Percentiles rank a stretch among this genome's conserved stretches.
Conservation (phyloP, 140 eudicot species). For the Senecio squalidus region DNA sequence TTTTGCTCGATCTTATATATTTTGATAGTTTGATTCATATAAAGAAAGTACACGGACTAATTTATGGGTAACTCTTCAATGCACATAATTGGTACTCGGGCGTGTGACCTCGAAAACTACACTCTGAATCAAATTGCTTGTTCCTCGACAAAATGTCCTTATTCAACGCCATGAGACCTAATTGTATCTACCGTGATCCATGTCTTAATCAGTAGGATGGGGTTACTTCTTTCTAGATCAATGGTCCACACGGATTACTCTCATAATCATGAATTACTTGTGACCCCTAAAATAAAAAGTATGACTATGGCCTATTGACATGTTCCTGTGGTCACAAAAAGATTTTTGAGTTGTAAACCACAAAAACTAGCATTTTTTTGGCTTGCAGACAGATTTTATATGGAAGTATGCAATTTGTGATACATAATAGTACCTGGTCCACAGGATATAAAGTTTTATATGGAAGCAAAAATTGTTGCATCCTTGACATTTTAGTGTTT, state of each 20-base stretch:
- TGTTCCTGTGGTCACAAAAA: slow-evolving; percentile 17
- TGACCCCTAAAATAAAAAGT: slow-evolving; percentile 13
- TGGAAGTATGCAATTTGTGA: slow-evolving; percentile 19
- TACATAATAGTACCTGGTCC: slow-evolving; percentile 2
- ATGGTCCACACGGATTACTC: slow-evolving; percentile 9
- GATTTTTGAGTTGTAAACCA: slow-evolving; percentile 8
- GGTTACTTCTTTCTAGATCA: background rate
- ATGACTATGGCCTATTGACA: background rate
- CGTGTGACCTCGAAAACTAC: background rate
- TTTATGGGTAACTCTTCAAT: background rate
- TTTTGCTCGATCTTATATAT: background rate
- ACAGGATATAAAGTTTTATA: slow-evolving; percentile 5
- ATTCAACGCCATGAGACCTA: slow-evolving; percentile 4
- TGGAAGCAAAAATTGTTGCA: too few species aligned
- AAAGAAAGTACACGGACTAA: slow-evolving; percentile 8
- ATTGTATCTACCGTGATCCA: slow-evolving; percentile 4
- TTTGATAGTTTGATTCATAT: background rate
- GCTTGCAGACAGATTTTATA: slow-evolving; percentile 5
- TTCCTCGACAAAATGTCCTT: background rate
- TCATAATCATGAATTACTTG: background rate
- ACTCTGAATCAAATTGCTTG: background rate
- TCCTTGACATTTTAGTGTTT: too few species aligned
- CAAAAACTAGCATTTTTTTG: background rate
- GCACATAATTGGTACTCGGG: background rate
- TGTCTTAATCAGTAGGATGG: slow-evolving; percentile 2